These are phyloP conservation scores for Agaricus subrufescens DNA, from an alignment of 768 basidiomycete species.

Conservation along the genomic window DNA sequence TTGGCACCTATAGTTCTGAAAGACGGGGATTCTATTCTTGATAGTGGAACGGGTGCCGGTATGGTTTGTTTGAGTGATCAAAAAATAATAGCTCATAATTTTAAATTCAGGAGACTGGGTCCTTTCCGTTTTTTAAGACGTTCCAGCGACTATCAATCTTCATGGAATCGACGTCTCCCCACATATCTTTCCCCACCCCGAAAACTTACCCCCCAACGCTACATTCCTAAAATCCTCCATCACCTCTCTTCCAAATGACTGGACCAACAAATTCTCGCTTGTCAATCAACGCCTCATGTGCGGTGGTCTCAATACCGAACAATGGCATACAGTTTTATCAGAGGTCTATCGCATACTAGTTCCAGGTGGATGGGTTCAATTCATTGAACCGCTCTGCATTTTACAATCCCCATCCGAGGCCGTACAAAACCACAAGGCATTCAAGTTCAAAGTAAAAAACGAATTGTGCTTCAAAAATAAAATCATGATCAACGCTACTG, in stretches of 20 bases:
- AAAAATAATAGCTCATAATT: neutral
- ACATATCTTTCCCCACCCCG: conserved; percentile 16
- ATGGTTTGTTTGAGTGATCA: neutral
- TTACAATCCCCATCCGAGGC: conserved; percentile 3
- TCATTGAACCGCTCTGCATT: neutral
- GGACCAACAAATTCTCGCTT: conserved; percentile 5
- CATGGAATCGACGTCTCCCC: conserved; percentile 17
- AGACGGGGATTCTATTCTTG: conserved; percentile 4
- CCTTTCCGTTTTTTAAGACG: conserved; percentile 12
- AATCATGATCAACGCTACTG: conserved; percentile 1
- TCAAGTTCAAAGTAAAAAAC: neutral
- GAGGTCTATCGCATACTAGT: conserved; percentile 8
- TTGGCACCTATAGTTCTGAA: conserved; percentile 8
- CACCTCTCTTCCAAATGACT: conserved; percentile 8
- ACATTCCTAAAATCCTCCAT: conserved; percentile 1
- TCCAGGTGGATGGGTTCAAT: conserved; percentile 9
- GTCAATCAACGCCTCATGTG: conserved; percentile 11
- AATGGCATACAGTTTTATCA: conserved; percentile 8
- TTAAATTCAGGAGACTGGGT: conserved; percentile 17
- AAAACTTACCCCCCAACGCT: neutral
- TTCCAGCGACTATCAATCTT: conserved; percentile 6
- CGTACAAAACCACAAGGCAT: neutral
- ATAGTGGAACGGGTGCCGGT: conserved; percentile 12
- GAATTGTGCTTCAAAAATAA: neutral
- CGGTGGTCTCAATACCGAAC: neutral